Conservation (phyloP, 2,329 filamentous ascomycete species). For the Akanthomyces lecanii region DNA sequence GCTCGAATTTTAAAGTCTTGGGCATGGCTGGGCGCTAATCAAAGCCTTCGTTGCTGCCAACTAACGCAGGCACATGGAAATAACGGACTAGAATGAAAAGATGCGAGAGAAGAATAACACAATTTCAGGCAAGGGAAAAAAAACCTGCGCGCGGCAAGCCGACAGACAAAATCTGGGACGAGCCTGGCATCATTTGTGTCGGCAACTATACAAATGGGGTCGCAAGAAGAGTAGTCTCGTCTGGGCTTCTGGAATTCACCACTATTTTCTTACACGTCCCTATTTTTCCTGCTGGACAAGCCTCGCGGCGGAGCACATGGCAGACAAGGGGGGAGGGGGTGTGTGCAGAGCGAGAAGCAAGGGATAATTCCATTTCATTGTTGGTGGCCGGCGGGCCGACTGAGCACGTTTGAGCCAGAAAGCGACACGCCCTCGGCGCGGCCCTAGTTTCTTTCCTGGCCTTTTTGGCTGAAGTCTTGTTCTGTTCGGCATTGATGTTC, state of each 20-base stretch:
- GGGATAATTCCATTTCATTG: neutral
- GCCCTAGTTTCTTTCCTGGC: neutral
- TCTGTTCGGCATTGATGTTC: neutral
- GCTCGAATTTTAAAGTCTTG: no score
- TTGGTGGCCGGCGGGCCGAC: neutral
- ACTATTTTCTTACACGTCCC: neutral
- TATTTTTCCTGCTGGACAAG: neutral
- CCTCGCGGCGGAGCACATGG: neutral
- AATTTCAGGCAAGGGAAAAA: no score
- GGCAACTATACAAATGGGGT: neutral
- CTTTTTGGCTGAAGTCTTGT: neutral
- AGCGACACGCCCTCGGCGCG: constrained; percentile 4
- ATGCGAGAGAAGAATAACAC: no score
- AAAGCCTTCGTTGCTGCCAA: no score
- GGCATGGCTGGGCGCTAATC: no score
- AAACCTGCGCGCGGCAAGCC: no score
- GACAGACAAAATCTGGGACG: neutral
- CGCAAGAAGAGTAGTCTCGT: neutral
- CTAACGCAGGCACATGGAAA: no score
- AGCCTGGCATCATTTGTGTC: neutral
- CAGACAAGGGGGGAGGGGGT: neutral
- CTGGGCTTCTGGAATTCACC: neutral
- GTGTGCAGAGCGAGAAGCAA: neutral
- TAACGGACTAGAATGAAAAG: no score
- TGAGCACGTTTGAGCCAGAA: constrained; percentile 13